Evolutionary conservation across 129 eudicot species (phyloP).

Genomic region (Oenanthe sinensis): DNA sequence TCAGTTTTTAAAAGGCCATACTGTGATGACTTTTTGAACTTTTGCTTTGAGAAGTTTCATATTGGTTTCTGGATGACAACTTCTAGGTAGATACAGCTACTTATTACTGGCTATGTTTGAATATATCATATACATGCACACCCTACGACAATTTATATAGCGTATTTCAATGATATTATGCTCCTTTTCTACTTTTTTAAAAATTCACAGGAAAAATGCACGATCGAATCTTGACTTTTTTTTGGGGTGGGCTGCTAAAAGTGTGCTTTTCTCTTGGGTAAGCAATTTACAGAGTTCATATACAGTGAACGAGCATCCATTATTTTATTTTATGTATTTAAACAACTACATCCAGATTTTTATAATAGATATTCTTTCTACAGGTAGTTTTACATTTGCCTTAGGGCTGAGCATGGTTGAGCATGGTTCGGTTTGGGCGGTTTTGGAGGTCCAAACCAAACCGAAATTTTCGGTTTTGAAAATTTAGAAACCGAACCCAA

Average conservation of each 20-base stretch:
- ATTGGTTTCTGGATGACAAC: conserved; percentile 93
- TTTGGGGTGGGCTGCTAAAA: conserved; percentile 28
- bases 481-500: no score
- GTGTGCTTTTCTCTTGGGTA: conserved; percentile 78
- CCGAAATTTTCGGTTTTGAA: no score
- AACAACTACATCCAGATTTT: background rate
- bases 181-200: conserved; percentile 1
- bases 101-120: background rate
- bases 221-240: conserved; percentile 55
- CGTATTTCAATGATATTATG: conserved; percentile 3
- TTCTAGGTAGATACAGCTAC: conserved; percentile 33
- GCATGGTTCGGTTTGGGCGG: no score
- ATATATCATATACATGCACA: background rate
- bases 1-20: conserved; percentile 81
- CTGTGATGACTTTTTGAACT: conserved; percentile 72
- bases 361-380: background rate
- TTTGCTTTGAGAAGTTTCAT: conserved; percentile 68
- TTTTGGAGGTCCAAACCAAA: no score
- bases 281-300: conserved; percentile 12
- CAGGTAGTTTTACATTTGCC: background rate
- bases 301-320: background rate
- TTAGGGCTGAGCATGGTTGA: no score
- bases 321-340: background rate
- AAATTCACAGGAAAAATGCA: conserved; percentile 54
- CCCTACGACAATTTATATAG: background rate